phyloP scores from a whole-genome alignment of 345 rosid genomes.

The Aethionema arabicum region DNA sequence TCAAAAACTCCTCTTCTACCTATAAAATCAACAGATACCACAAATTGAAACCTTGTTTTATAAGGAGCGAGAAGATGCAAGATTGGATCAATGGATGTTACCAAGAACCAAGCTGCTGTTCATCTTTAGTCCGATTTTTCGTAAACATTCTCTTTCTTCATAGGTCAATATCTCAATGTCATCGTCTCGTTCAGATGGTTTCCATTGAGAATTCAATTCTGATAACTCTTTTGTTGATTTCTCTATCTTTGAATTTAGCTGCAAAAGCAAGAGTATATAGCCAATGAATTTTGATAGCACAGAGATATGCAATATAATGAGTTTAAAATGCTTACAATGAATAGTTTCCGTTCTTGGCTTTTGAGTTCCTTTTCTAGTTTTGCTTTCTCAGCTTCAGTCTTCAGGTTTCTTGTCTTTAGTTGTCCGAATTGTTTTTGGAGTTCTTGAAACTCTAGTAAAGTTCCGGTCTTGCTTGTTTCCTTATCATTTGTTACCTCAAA shows the following conservation, averaged over 20 bases:
- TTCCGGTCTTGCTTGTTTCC: conserved; percentile 53
- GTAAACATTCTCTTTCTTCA: conserved; percentile 78
- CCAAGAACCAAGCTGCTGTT: conserved; percentile 67
- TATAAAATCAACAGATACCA: conserved; percentile 31
- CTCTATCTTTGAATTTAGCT: conserved; percentile 67
- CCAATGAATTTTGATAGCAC: not conserved
- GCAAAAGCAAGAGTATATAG: conserved; percentile 33
- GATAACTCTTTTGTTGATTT: conserved; percentile 47
- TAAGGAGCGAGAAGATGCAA: conserved; percentile 13
- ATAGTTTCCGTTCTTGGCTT: conserved; percentile 63
- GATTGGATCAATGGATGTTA: conserved; percentile 30
- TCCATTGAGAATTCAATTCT: conserved; percentile 55
- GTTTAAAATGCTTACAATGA: conserved; percentile 49
- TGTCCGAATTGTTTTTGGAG: conserved; percentile 46
- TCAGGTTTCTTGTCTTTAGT: conserved; percentile 35
- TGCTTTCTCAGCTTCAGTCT: conserved; percentile 57
- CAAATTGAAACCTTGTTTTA: not conserved
- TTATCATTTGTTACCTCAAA: conserved; percentile 34
- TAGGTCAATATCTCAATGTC: conserved; percentile 67
- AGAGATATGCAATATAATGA: conserved; percentile 22
- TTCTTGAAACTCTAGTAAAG: conserved; percentile 64
- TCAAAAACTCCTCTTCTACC: conserved; percentile 82
- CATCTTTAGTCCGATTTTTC: conserved; percentile 69
- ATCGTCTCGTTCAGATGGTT: conserved; percentile 46
- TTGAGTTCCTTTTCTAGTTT: conserved; percentile 54